phyloP scores from a whole-genome alignment of 208 protist species.

The Acanthamoeba culbertsoni region DNA sequence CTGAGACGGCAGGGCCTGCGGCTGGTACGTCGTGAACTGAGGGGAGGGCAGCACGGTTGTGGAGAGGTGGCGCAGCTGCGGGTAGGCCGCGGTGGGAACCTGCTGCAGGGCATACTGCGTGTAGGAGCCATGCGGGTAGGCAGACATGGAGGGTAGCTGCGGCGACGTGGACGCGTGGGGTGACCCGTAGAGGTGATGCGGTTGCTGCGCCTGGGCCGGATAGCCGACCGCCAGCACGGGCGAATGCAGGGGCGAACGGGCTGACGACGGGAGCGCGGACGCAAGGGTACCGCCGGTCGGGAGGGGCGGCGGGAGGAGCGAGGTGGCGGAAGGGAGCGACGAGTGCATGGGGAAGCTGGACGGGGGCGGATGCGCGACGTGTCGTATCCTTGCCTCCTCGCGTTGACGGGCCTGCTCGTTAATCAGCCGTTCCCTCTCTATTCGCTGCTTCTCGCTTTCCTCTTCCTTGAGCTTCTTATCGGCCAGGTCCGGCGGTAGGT shows the following conservation, averaged over 20 bases:
- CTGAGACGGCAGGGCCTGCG: background rate
- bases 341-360: background rate
- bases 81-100: background rate
- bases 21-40: background rate
- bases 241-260: background rate
- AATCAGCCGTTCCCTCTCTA: background rate
- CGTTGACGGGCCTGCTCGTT: background rate
- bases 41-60: background rate
- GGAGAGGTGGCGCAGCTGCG: background rate
- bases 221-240: background rate
- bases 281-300: background rate
- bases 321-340: background rate
- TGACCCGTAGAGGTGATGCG: background rate
- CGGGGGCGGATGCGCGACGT: background rate
- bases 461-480: background rate
- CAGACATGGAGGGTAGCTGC: background rate
- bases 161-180: background rate
- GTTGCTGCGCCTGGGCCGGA: background rate
- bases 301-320: background rate
- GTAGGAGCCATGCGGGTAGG: conserved; percentile 11
- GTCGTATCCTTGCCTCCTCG: background rate
- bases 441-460: background rate
- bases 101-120: conserved; percentile 27
- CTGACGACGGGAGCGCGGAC: background rate
- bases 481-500: background rate